A percentile compares a stretch with the other conserved stretches of the same genome.
These are phyloP conservation scores for Euryodendron excelsum DNA, from an alignment of 148 eudicot genomes.

Conservation along the genomic window DNA sequence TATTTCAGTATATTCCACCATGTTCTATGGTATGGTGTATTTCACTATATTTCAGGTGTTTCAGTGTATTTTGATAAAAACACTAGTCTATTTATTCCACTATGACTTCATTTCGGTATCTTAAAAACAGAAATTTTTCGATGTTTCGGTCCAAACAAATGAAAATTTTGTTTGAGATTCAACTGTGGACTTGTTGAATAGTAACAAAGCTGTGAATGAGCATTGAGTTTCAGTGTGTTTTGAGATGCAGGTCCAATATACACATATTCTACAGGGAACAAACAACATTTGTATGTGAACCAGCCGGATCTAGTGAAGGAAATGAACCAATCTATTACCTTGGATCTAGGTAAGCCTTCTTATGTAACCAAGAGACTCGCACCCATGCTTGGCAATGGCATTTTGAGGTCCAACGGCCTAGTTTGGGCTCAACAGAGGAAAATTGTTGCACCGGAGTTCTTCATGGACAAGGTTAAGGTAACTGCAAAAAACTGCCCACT, in stretches of 20 bases:
- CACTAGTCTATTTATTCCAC: no score
- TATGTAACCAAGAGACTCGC: slow-evolving; percentile 63
- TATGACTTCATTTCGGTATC: no score
- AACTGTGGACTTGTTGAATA: no score
- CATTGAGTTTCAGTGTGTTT: not conserved
- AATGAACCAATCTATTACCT: slow-evolving; percentile 51
- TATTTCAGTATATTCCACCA: no score
- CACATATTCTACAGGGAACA: slow-evolving; percentile 66
- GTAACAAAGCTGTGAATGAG: not conserved
- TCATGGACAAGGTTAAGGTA: slow-evolving; percentile 89
- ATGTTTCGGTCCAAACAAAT: no score
- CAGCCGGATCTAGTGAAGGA: slow-evolving; percentile 66
- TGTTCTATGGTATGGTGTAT: no score
- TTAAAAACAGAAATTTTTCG: no score
- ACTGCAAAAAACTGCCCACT: not conserved
- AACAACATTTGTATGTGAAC: slow-evolving; percentile 70
- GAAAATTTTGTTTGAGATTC: no score
- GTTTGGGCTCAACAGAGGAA: slow-evolving; percentile 75
- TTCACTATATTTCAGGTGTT: no score
- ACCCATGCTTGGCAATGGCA: slow-evolving; percentile 85
- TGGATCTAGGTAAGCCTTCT: slow-evolving; percentile 67
- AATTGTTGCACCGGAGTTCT: slow-evolving; percentile 73
- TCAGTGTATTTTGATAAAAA: no score
- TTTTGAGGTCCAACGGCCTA: slow-evolving; percentile 67
- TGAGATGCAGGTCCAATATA: slow-evolving; percentile 51